Evolutionary conservation across 306 rosid species (phyloP), one percentile per base, ranked within the genome.

Genomic region (Quercus aquifolioides): DNA sequence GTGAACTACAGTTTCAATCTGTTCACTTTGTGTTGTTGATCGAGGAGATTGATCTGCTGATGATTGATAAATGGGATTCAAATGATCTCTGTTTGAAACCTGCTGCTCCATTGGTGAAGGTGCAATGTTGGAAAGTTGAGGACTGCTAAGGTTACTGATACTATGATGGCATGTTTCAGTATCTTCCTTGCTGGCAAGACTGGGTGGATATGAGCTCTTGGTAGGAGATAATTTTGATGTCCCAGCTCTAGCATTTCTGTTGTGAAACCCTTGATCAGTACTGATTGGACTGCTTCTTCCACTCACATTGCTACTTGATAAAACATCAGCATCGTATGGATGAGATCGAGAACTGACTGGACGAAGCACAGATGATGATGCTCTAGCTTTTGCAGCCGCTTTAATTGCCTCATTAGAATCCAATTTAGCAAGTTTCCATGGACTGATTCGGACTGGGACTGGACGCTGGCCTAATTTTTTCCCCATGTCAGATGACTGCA

Each of bases 321-420:
- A 58, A 76, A 84, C 77, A 83, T 92, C 93, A 26, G 43, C 87
- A 31, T 92, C 90, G 43, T 81, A 87, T 41, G 85, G 86, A 74
- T 88, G 86, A 76, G 82, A 81, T 68, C 88, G 87, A 71, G 94
- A 86, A 83, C 86, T 73, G 55, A 92, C 56, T 23, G 92, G 95
- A 15, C 91, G 92, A 84, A 92, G 92, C 83, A 92, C 97, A 25
- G 96, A 92, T 76, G 97, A 92, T n/a, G 97, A 92, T 52, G 95
- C 97, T 79, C 97, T 87, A 65, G 92, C 97, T 85, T 92, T 92
- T 59, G 90, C 93, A 43, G 79, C 92, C 23, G 94, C 94, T 84
- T 90, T 92, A 18, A 86, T 83, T 54, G 94, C 97, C 74, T 92
- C 95, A 49, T 77, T 87, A 64, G 97, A 87, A 80, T 92, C 96